Base-by-base conservation (phyloP, 352 stramenopile species). In the Phytophthora sojae region DNA sequence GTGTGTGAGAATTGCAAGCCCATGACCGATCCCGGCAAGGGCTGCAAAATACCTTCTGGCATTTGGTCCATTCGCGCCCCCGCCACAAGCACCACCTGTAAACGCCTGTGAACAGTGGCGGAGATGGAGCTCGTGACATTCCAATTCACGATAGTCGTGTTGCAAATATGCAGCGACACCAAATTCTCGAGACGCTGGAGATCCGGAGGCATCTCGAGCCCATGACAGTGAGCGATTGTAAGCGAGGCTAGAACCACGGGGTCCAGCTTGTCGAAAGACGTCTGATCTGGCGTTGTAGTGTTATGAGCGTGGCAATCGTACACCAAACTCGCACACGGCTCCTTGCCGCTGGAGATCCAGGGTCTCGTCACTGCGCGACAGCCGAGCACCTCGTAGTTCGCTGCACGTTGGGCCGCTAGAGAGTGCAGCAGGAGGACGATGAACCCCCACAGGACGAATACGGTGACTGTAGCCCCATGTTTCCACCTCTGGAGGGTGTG, bases 291-390 rank as follows among this genome's bases (percentile, higher is more conserved):
- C 26, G 68, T 61, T 1, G 26, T n/a, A 1, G 25, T 71, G 47
- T 32, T 37, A n/a, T 11, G 47, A 19, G 25, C 32, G 3, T 64
- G 19, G n/a, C 68, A 76, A 57, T 76, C 57, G 23, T 50, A 72
- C 29, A 76, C 62, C 9, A 76, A 32, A 54, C 62, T 64, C 4
- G 64, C 67, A 45, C 68, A 76, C 4, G 63, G 57, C 21, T 72
- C 62, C 19, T 76, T 76, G 14, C 63, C 62, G n/a, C 64, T 71
- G 4, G 68, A 67, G 9, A 72, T 64, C 63, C 68, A 71, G 0
- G 68, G 68, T 4, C 68, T 25, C 11, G 68, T 68, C 9, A 61
- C 21, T 6, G 68, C 47, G 9, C 39, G 57, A 35, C 68, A 76
- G 0, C 62, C 62, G 4, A 68, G 12, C 14, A 71, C 53, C n/a